phyloP scores from a whole-genome alignment of 257 asterid genomes.

The Ehretia macrophylla region DNA sequence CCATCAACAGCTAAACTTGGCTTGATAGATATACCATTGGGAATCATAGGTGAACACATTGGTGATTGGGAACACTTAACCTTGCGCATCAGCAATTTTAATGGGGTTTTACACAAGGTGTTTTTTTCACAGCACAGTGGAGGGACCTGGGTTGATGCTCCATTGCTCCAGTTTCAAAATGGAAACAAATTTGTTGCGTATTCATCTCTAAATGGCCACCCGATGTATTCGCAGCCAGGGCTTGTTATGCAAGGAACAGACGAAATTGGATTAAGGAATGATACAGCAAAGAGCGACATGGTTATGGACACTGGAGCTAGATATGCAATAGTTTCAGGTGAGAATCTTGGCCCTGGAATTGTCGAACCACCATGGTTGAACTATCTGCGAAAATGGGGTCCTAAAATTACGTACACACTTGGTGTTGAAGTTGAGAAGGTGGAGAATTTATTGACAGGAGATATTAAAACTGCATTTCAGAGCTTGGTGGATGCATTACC shows the following conservation, averaged over 20 bases:
- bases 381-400: conserved; percentile 71
- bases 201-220: conserved; percentile 31
- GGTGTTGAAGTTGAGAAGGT: too few species aligned
- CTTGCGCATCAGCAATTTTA: conserved; percentile 72
- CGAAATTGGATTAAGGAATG: conserved; percentile 24
- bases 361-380: conserved; percentile 77
- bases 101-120: conserved; percentile 52
- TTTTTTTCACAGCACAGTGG: conserved; percentile 59
- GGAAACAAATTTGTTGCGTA: conserved; percentile 25
- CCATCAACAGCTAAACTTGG: conserved; percentile 63
- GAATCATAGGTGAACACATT: conserved; percentile 73
- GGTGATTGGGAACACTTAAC: conserved; percentile 98
- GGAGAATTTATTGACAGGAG: too few species aligned
- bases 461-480: conserved; percentile 26
- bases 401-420: conserved; percentile 34
- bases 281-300: conserved; percentile 13
- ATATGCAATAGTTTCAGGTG: conserved; percentile 1
- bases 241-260: conserved; percentile 18
- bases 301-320: conserved; percentile 18
- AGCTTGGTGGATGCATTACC: conserved; percentile 45
- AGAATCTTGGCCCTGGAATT: neutral
- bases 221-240: conserved; percentile 23
- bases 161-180: conserved; percentile 19
- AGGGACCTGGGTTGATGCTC: conserved; percentile 64
- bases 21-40: conserved; percentile 37